phyloP scores from a whole-genome alignment of 768 basidiomycete genomes.

The Tylopilus sp. region DNA sequence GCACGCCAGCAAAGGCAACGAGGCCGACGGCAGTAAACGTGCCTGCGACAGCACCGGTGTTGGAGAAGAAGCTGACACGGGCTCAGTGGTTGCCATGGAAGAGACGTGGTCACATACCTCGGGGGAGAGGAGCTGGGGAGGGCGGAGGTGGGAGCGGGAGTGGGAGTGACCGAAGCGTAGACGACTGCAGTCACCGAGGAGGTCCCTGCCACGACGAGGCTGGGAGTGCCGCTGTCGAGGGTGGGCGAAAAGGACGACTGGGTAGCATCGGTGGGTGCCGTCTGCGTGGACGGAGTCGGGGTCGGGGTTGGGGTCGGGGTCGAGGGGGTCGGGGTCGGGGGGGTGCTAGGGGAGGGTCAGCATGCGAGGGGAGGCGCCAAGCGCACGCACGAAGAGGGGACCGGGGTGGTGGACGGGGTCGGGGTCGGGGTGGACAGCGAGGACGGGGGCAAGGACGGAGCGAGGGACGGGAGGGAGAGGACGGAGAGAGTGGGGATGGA shows the following conservation, averaged over 20 bases:
- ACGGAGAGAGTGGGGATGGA: not conserved
- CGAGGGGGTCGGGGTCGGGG: not conserved
- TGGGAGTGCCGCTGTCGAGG: not conserved
- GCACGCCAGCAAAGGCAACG: constrained; percentile 30
- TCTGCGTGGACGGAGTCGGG: not conserved
- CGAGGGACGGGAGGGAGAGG: too few relatives aligned
- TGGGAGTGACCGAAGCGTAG: not conserved
- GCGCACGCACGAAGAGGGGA: not conserved
- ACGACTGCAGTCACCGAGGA: not conserved
- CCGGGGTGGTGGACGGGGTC: not conserved
- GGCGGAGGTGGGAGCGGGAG: constrained; percentile 17
- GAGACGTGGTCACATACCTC: constrained; percentile 12
- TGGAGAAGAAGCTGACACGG: constrained; percentile 41
- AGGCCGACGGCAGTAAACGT: constrained; percentile 43
- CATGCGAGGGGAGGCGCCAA: too few relatives aligned
- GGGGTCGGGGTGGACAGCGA: not conserved
- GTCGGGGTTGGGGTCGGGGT: not conserved
- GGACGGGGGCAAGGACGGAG: too few relatives aligned
- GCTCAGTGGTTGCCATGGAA: not conserved
- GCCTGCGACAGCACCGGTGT: constrained; percentile 45
- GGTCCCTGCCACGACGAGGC: not conserved
- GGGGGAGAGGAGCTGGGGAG: constrained; percentile 15
- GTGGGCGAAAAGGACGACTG: constrained; percentile 1
- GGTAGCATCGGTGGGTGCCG: not conserved
- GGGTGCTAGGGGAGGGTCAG: too few relatives aligned